Percentiles rank a stretch among this genome's conserved stretches.
phyloP scores from a whole-genome alignment of 2,329 filamentous ascomycete species.

The Xylariaceae sp. region DNA sequence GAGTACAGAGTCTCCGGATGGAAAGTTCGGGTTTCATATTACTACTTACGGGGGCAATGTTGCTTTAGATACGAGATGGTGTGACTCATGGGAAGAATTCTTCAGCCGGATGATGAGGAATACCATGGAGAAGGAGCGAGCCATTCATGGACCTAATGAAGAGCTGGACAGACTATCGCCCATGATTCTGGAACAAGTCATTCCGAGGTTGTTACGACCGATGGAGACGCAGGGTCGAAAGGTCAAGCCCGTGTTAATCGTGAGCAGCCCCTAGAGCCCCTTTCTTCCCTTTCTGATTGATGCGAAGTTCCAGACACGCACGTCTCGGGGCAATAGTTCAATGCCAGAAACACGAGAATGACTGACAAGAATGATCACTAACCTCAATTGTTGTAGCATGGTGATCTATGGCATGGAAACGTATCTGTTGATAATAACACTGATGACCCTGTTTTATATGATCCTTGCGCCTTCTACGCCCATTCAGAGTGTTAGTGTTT shows the following conservation, averaged over 20 bases:
- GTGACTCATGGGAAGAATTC: slow-evolving; percentile 37
- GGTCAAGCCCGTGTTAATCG: slow-evolving; percentile 31
- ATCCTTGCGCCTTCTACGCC: slow-evolving; percentile 36
- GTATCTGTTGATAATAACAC: slow-evolving; percentile 30
- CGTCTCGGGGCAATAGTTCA: too few relatives aligned
- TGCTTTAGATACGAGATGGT: slow-evolving; percentile 30
- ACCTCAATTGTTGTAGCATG: too few relatives aligned
- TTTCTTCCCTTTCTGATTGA: too few relatives aligned
- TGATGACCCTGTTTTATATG: slow-evolving; percentile 32
- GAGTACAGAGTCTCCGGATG: slow-evolving; percentile 20
- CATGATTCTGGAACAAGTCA: slow-evolving; percentile 23
- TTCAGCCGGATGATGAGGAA: slow-evolving; percentile 33
- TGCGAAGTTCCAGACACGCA: too few relatives aligned
- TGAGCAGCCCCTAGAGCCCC: too few relatives aligned
- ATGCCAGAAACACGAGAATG: too few relatives aligned
- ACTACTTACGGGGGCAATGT: slow-evolving; percentile 31
- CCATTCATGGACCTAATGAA: slow-evolving; percentile 30
- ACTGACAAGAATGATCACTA: too few relatives aligned
- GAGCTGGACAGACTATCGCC: slow-evolving; percentile 26
- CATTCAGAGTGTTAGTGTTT: slow-evolving; percentile 32
- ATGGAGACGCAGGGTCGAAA: slow-evolving; percentile 23
- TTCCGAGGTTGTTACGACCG: slow-evolving; percentile 29
- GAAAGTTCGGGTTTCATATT: slow-evolving; percentile 36
- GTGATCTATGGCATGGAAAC: slow-evolving; percentile 41
- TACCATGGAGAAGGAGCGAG: slow-evolving; percentile 26